phyloP scores from a whole-genome alignment of 2,329 filamentous ascomycete genomes.

The Keithomyces neogunnii region DNA sequence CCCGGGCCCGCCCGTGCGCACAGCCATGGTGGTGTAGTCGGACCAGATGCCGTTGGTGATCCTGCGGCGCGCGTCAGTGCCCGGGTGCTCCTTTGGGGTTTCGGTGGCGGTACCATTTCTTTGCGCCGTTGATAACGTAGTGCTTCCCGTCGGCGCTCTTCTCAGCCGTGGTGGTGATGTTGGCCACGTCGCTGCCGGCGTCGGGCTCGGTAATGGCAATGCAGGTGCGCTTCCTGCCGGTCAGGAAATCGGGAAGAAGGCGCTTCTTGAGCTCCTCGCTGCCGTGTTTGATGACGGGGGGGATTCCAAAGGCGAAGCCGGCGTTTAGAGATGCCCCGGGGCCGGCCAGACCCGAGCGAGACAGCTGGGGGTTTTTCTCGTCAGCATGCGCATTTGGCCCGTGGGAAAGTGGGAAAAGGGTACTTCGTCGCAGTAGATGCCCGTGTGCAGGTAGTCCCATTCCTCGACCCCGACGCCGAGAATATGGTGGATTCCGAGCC shows the following conservation, averaged over 20 bases:
- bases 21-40: constrained; percentile 53
- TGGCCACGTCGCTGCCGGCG: constrained; percentile 56
- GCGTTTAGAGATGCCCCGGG: constrained; percentile 57
- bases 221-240: constrained; percentile 51
- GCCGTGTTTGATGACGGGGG: constrained; percentile 54
- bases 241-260: constrained; percentile 52
- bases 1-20: constrained; percentile 48
- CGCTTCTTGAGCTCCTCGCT: constrained; percentile 36
- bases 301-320: constrained; percentile 61
- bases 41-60: constrained; percentile 56
- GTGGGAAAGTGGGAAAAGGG: not conserved
- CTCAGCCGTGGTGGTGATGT: constrained; percentile 50
- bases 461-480: constrained; percentile 34
- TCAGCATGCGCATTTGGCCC: constrained; percentile 14
- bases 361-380: constrained; percentile 45
- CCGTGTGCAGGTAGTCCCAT: constrained; percentile 47
- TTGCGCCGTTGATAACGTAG: constrained; percentile 56
- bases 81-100: not conserved
- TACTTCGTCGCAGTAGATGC: constrained; percentile 48
- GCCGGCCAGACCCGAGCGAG: constrained; percentile 52
- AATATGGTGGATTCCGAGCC: constrained; percentile 19
- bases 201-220: constrained; percentile 56
- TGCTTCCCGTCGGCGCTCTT: constrained; percentile 32
- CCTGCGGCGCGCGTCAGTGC: not conserved
- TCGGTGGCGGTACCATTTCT: constrained; percentile 46